A percentile compares a stretch with the other conserved stretches of the same genome.
Evolutionary conservation across 1,139 yeast genomes (phyloP).

Genomic region (Arxiozyma slooffiae): DNA sequence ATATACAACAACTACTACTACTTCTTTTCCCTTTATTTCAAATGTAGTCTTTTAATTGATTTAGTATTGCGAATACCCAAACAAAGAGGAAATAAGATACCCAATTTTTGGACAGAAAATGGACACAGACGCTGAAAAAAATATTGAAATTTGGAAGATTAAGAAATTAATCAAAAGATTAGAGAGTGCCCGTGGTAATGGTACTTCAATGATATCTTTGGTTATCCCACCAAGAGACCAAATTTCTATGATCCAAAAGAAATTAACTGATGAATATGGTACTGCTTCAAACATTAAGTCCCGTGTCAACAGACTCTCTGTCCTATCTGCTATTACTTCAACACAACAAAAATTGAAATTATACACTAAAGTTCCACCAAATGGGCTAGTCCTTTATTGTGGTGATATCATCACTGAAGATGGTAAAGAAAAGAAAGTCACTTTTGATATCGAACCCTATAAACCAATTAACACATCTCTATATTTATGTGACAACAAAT

Average conservation of each 20-base stretch:
- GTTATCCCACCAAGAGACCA: constrained; percentile 94
- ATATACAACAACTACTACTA: no score
- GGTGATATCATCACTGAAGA: constrained; percentile 96
- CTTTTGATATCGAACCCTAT: constrained; percentile 93
- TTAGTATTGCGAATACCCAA: not conserved
- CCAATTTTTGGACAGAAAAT: constrained; percentile 8
- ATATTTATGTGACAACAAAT: constrained; percentile 92
- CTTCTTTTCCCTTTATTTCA: no score
- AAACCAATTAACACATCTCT: constrained; percentile 95
- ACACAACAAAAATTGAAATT: constrained; percentile 92
- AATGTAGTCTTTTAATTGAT: no score
- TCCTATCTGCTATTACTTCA: constrained; percentile 90
- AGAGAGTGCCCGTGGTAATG: constrained; percentile 91
- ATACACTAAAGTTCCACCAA: constrained; percentile 80
- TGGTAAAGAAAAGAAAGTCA: constrained; percentile 92
- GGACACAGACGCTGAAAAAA: constrained; percentile 77
- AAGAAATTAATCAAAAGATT: constrained; percentile 81
- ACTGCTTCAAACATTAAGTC: constrained; percentile 97
- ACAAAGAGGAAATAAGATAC: not conserved
- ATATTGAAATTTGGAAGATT: constrained; percentile 98
- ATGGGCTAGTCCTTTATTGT: constrained; percentile 92
- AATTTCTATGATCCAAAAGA: constrained; percentile 75
- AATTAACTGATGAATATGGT: constrained; percentile 97
- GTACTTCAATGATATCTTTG: constrained; percentile 96
- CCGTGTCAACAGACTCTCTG: constrained; percentile 91